A percentile compares a stretch with the other conserved stretches of the same genome.
phyloP scores from a whole-genome alignment of 306 rosid species.

The Sechiopsis laciniata region DNA sequence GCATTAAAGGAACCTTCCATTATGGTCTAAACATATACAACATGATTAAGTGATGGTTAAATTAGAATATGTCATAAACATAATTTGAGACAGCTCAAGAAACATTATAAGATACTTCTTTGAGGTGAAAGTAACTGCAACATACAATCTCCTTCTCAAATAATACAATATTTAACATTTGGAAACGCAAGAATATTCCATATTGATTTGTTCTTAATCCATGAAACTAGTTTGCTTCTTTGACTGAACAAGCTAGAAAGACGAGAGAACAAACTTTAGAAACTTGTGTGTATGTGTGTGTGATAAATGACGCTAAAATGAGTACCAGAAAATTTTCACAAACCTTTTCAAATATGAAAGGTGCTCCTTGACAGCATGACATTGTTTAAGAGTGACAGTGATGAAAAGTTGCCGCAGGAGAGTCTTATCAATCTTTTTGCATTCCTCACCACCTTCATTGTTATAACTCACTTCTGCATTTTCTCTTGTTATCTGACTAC shows the following conservation, averaged over 20 bases:
- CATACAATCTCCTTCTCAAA: not conserved
- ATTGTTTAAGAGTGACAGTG: conserved; percentile 55
- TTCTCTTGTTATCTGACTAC: conserved; percentile 20
- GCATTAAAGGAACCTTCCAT: conserved; percentile 7
- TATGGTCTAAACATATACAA: not conserved
- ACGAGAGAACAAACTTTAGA: too few species aligned
- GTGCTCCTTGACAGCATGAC: conserved; percentile 51
- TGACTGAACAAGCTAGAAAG: not conserved
- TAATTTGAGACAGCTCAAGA: conserved; percentile 1
- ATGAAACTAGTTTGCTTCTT: not conserved
- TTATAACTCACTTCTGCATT: not conserved
- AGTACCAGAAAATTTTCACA: conserved; percentile 14
- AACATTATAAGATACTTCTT: not conserved
- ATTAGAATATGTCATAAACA: conserved; percentile 9
- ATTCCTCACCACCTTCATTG: conserved; percentile 25
- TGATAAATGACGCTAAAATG: not conserved
- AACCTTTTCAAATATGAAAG: conserved; percentile 50
- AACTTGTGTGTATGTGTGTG: too few species aligned
- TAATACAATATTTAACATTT: not conserved
- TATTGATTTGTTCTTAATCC: not conserved
- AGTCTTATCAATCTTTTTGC: conserved; percentile 20
- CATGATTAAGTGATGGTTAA: not conserved
- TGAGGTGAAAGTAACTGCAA: not conserved
- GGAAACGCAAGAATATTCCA: not conserved
- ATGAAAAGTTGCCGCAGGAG: conserved; percentile 54